Conservation (phyloP, 805 yeast genomes). For the Myxozyma nipponensis region DNA sequence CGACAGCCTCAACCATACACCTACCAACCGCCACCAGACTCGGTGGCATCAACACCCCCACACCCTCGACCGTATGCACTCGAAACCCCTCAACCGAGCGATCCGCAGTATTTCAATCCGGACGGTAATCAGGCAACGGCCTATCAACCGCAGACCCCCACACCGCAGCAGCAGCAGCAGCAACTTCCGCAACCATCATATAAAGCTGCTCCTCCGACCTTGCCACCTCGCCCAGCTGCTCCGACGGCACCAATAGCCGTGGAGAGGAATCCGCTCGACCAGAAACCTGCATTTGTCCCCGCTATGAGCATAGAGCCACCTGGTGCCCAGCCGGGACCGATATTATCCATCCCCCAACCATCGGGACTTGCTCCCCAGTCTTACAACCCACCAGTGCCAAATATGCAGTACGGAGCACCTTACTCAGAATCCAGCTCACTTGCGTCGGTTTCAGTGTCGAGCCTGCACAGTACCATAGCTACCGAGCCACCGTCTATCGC, state of each 20-base stretch:
- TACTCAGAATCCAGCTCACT: too few species aligned
- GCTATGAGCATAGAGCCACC: conserved; percentile 3
- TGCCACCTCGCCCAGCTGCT: not conserved
- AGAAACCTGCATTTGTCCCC: not conserved
- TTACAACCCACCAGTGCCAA: not conserved
- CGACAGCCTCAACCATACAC: not conserved
- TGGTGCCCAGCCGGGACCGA: too few species aligned
- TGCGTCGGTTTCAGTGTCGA: not conserved
- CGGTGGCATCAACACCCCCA: not conserved
- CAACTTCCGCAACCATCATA: too few species aligned
- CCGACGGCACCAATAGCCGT: not conserved
- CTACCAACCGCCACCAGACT: not conserved
- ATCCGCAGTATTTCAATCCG: too few species aligned
- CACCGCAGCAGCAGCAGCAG: too few species aligned
- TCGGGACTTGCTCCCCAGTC: not conserved
- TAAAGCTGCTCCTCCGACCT: too few species aligned
- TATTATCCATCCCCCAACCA: not conserved
- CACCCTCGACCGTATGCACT: not conserved
- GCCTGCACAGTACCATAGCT: not conserved
- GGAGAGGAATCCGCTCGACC: too few species aligned
- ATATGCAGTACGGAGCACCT: too few species aligned
- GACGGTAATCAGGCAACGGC: too few species aligned
- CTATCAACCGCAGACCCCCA: too few species aligned
- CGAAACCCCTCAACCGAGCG: too few species aligned
- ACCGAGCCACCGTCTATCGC: not conserved